phyloP scores from a whole-genome alignment of 768 basidiomycete genomes.

The Boletus vinaceobasis region DNA sequence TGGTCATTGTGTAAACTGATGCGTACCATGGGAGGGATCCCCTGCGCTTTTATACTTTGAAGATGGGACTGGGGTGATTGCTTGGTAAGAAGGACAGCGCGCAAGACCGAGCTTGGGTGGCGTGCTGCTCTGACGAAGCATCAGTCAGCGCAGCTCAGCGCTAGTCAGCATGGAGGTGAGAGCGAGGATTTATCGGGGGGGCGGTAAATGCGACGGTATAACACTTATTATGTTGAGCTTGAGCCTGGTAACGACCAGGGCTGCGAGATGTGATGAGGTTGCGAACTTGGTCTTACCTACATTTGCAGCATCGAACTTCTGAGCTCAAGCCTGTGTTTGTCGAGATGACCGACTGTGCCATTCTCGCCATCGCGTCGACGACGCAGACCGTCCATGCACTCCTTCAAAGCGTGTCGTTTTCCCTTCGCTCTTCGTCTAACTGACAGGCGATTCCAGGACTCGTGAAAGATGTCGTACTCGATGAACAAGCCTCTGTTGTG shows the following conservation, averaged over 20 bases:
- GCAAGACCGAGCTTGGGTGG: slow-evolving; percentile 3
- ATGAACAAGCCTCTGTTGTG: slow-evolving; percentile 29
- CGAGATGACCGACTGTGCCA: slow-evolving; percentile 22
- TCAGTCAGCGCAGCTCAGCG: slow-evolving; percentile 5
- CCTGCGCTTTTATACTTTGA: slow-evolving; percentile 8
- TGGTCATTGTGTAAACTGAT: slow-evolving; percentile 11
- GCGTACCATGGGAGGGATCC: not conserved
- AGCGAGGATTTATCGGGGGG: not conserved
- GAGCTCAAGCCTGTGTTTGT: not conserved
- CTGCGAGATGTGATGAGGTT: not conserved
- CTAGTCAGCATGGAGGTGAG: not conserved
- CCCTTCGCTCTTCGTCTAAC: slow-evolving; percentile 2
- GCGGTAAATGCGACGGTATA: not conserved
- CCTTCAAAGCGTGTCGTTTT: slow-evolving; percentile 22
- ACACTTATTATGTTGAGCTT: not conserved
- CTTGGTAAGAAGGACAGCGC: slow-evolving; percentile 3
- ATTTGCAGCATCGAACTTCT: not conserved
- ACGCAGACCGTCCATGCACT: slow-evolving; percentile 18
- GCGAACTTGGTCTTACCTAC: not conserved
- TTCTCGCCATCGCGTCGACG: slow-evolving; percentile 25
- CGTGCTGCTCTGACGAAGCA: slow-evolving; percentile 17
- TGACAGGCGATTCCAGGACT: slow-evolving; percentile 24
- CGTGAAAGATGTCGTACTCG: slow-evolving; percentile 14
- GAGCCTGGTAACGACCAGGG: not conserved
- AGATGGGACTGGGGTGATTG: not conserved